Evolutionary conservation across 2,329 filamentous ascomycete genomes (phyloP).

Genomic region (Westerdykella aurantiaca): DNA sequence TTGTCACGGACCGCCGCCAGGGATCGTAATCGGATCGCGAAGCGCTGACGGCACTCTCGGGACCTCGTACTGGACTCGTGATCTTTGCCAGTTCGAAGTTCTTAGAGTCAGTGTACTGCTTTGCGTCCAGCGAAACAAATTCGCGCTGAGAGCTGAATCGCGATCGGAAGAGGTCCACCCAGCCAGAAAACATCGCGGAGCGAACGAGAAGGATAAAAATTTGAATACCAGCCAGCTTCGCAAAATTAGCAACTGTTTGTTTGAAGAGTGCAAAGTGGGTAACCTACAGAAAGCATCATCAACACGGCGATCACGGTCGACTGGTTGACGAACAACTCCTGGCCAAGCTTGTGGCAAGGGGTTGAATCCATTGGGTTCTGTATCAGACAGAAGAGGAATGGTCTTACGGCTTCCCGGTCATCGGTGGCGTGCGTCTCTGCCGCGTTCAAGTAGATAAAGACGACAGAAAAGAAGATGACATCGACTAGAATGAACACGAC

Average conservation of each 20-base stretch:
- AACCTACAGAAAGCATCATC: conserved; percentile 69
- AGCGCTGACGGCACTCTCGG: conserved; percentile 24
- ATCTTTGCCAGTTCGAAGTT: conserved; percentile 36
- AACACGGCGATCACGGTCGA: conserved; percentile 75
- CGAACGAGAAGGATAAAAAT: conserved; percentile 75
- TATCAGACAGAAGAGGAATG: conserved; percentile 71
- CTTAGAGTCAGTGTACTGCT: conserved; percentile 27
- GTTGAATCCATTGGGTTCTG: conserved; percentile 54
- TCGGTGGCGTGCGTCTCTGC: conserved; percentile 55
- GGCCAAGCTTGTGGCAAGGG: conserved; percentile 58
- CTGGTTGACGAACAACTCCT: conserved; percentile 63
- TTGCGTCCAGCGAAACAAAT: conserved; percentile 85
- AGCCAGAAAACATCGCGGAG: conserved; percentile 78
- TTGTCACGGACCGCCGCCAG: conserved; percentile 16
- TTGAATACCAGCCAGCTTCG: conserved; percentile 69
- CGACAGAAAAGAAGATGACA: conserved; percentile 86
- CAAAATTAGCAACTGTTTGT: conserved; percentile 1
- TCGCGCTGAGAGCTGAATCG: conserved; percentile 58
- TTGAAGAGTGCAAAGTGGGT: background rate
- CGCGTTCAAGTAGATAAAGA: conserved; percentile 75
- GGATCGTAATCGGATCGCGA: conserved; percentile 16
- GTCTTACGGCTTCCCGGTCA: conserved; percentile 50
- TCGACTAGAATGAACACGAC: conserved; percentile 86
- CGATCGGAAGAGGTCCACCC: conserved; percentile 59
- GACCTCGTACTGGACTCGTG: conserved; percentile 16